Percentiles rank a stretch among this genome's conserved stretches.
Conservation (phyloP, 73 alveolate genomes). For the Halteria grandinella region DNA sequence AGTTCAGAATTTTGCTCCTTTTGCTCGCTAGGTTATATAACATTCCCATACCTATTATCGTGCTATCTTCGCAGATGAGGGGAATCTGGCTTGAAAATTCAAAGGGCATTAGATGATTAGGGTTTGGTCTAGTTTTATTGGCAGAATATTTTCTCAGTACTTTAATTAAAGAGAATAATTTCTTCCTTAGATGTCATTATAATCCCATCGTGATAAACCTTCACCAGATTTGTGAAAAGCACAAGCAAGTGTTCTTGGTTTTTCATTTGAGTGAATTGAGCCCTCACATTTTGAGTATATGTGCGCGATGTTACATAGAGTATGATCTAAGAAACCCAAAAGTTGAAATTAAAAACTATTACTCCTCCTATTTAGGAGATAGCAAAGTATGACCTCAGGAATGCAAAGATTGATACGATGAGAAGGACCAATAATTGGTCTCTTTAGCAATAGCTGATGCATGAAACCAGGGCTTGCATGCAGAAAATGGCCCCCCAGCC, state of each 20-base stretch:
- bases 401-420: too few relatives aligned
- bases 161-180: not conserved
- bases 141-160: not conserved
- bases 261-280: not conserved
- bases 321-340: too few relatives aligned
- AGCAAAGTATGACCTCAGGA: too few relatives aligned
- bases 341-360: too few relatives aligned
- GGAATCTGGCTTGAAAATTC: not conserved
- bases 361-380: too few relatives aligned
- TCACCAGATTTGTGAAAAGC: not conserved
- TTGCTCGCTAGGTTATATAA: not conserved
- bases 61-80: not conserved
- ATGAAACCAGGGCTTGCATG: too few relatives aligned
- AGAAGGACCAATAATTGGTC: too few relatives aligned
- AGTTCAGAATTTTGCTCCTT: not conserved
- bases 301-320: too few relatives aligned
- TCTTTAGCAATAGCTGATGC: too few relatives aligned
- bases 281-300: conserved; percentile 1
- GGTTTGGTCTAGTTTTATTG: not conserved
- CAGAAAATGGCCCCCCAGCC: too few relatives aligned
- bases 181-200: conserved; percentile 1
- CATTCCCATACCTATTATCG: not conserved
- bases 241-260: not conserved
- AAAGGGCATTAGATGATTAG: not conserved
- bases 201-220: conserved; percentile 13